phyloP scores from a whole-genome alignment of 805 yeast species.

The Ogataea nitratoaversa region DNA sequence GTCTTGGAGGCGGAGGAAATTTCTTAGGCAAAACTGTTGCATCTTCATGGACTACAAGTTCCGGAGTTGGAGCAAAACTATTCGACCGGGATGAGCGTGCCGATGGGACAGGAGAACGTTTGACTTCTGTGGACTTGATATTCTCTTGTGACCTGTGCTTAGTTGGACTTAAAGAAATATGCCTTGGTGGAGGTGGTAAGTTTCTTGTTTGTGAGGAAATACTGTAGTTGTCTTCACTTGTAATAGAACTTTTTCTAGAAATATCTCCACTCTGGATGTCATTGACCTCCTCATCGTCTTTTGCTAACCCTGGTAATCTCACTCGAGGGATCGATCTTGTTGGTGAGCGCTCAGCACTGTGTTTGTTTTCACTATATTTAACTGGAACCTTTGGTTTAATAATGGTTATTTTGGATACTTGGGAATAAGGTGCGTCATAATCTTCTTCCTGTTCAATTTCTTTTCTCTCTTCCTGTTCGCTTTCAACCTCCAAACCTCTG shows the following conservation, averaged over 20 bases:
- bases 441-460: not conserved
- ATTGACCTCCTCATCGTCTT: constrained; percentile 1
- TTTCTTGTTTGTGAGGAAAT: not conserved
- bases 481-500: too few species aligned
- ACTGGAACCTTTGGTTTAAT: constrained; percentile 5
- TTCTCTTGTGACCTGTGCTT: not conserved
- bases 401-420: constrained; percentile 2
- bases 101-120: not conserved
- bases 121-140: not conserved
- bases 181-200: constrained; percentile 21
- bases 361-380: not conserved
- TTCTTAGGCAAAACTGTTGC: not conserved
- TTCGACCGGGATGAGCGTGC: not conserved
- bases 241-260: constrained; percentile 3
- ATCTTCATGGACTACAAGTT: constrained; percentile 3
- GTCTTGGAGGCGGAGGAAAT: constrained; percentile 9
- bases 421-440: too few species aligned
- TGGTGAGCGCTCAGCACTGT: not conserved
- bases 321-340: not conserved
- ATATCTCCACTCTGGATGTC: constrained; percentile 5
- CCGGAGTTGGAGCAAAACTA: not conserved
- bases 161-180: constrained; percentile 8
- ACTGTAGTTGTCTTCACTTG: not conserved
- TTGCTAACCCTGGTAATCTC: constrained; percentile 8
- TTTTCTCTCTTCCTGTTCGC: not conserved